phyloP scores from a whole-genome alignment of 257 asterid genomes.

The Schizonepeta tenuifolia region DNA sequence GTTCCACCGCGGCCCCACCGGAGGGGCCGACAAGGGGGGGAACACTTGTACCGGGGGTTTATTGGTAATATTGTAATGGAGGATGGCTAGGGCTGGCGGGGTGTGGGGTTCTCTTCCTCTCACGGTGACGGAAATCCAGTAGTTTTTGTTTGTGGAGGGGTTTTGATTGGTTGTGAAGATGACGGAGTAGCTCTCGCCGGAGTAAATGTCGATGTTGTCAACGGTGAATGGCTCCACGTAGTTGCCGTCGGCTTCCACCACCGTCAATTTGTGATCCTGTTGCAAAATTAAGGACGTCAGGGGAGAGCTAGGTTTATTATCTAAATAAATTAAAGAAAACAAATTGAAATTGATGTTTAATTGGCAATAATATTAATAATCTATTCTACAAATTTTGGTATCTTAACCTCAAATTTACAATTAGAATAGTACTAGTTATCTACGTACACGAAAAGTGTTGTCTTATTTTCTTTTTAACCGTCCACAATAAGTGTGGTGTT shows the following conservation, averaged over 20 bases:
- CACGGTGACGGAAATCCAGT: slow-evolving; percentile 64
- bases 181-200: slow-evolving; percentile 81
- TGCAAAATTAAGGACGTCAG: background rate
- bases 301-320: no score
- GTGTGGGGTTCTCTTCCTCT: slow-evolving; percentile 79
- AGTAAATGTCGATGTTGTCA: slow-evolving; percentile 70
- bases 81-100: slow-evolving; percentile 67
- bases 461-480: no score
- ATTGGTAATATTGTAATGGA: slow-evolving; percentile 50
- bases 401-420: no score
- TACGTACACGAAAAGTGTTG: no score
- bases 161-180: slow-evolving; percentile 63
- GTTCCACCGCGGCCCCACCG: slow-evolving; percentile 65
- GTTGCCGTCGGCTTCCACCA: slow-evolving; percentile 92
- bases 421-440: no score
- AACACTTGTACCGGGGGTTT: no score
- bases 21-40: no score
- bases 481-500: no score
- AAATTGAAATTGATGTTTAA: no score
- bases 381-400: no score
- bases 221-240: slow-evolving; percentile 64
- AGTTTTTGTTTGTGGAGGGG: slow-evolving; percentile 57
- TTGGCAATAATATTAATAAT: no score
- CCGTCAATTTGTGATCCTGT: slow-evolving; percentile 68
- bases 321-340: no score